phyloP scores from a whole-genome alignment of 2,329 filamentous ascomycete species.

The Dactylellina cionopaga region DNA sequence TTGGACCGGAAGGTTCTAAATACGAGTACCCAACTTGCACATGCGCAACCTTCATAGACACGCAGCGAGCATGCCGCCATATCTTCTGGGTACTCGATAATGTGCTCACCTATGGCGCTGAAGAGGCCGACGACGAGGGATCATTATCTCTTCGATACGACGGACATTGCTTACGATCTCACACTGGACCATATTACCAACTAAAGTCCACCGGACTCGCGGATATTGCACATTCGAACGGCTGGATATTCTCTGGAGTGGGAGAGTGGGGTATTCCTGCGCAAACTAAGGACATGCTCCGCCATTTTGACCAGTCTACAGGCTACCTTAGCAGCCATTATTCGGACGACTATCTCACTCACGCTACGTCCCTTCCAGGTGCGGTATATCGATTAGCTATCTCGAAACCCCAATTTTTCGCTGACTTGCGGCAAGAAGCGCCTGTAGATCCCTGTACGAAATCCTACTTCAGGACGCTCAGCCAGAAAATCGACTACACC shows the following conservation, averaged over 20 bases:
- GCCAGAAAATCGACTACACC: constrained; percentile 14
- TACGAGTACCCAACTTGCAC: constrained; percentile 34
- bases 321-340: constrained; percentile 21
- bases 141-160: constrained; percentile 29
- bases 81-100: constrained; percentile 45
- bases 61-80: constrained; percentile 25
- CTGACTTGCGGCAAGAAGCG: constrained; percentile 48
- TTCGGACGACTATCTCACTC: constrained; percentile 40
- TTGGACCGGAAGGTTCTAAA: constrained; percentile 31
- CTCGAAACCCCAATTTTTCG: constrained; percentile 44
- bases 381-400: constrained; percentile 50
- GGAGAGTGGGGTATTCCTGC: constrained; percentile 24
- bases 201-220: constrained; percentile 23
- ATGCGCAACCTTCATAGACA: constrained; percentile 9
- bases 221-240: constrained; percentile 8
- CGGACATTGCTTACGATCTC: constrained; percentile 26
- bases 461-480: constrained; percentile 20
- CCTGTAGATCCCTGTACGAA: constrained; percentile 43
- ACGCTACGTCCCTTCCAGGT: constrained; percentile 31
- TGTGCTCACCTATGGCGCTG: constrained; percentile 13
- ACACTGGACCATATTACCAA: constrained; percentile 18
- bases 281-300: constrained; percentile 37
- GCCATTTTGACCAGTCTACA: constrained; percentile 28
- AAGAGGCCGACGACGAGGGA: constrained; percentile 8
- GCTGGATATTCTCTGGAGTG: constrained; percentile 24